Base-by-base conservation (phyloP, 768 basidiomycete species). In the Atractiella rhizophila region DNA sequence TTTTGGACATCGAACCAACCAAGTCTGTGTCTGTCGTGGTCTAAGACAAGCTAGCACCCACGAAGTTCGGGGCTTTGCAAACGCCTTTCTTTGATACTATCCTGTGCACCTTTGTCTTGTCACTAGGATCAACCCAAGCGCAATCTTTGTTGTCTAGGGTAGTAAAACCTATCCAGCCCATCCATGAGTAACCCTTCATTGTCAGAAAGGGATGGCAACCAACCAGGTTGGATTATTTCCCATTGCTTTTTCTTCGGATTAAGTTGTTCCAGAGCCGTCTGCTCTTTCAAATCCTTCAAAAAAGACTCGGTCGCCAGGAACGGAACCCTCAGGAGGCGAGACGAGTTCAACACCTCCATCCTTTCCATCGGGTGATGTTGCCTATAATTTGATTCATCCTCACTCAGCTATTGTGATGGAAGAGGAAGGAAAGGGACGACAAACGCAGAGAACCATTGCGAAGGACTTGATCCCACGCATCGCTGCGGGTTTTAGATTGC, bases 161-260 rank as follows among this genome's bases (percentile, higher is more conserved):
- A 28, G 67, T 83, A 57, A 98, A 91, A 16, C 75, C 80, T 73
- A 48, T 19, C 33, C 20, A 48, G 26, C 21, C 21, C 40, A 27
- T 41, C 43, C n/a, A 35, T 13, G 29, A 4, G 33, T 18, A 23
- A 36, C 21, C 30, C 19, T 4, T 7, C 31, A 34, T 35, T 38
- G 33, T 36, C 48, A 34, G 27, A 40, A 41, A n/a, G 39, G 26
- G 24, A 26, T 24, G 13, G 5, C 9, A 34, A 35, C 60, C 19
- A 50, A 74, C 81, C 76, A 37, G 85, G 83, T 56, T 91, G 91
- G 37, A 98, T 71, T 0, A 85, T 76, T 62, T 98, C 91, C 53
- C 94, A 98, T 25, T 96, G 79, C 63, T 96, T 98, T 66, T 91
- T 96, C 64, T 96, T 98, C 11, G 91, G 91, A 60, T 94, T 94